Conservation (phyloP, 768 basidiomycete genomes). For the Boletellus emodensis region DNA sequence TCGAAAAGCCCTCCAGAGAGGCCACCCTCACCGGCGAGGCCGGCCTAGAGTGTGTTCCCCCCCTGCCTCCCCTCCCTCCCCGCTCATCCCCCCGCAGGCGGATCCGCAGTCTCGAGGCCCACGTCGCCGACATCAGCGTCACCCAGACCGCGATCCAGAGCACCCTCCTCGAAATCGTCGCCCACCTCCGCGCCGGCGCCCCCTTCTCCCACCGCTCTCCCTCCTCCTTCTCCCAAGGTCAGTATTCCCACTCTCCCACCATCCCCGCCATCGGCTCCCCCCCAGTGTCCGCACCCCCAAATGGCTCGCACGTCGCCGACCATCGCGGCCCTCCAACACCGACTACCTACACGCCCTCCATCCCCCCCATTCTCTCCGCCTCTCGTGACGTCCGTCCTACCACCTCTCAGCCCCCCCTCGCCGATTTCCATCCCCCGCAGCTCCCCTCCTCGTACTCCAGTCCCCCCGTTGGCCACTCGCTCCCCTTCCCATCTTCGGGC, state of each 20-base stretch:
- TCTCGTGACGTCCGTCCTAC: conserved; percentile 33
- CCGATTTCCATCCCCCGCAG: conserved; percentile 45
- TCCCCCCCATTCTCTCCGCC: conserved; percentile 30
- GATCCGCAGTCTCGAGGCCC: conserved; percentile 82
- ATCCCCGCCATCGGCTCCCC: conserved; percentile 55
- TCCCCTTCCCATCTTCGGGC: conserved; percentile 38
- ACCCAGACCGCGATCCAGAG: conserved; percentile 73
- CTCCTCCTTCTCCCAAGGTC: conserved; percentile 45
- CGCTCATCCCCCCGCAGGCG: conserved; percentile 50
- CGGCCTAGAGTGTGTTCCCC: conserved; percentile 69
- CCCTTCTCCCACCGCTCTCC: conserved; percentile 57
- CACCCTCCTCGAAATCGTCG: conserved; percentile 75
- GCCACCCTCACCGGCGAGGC: conserved; percentile 86
- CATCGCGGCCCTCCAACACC: conserved; percentile 31
- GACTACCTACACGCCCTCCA: conserved; percentile 25
- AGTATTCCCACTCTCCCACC: conserved; percentile 64
- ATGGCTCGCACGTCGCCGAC: conserved; percentile 28
- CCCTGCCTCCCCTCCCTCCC: neutral
- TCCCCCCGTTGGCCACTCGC: conserved; percentile 29
- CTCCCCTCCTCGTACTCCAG: conserved; percentile 41
- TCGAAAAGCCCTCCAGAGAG: conserved; percentile 90
- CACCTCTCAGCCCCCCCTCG: conserved; percentile 31
- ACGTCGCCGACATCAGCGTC: conserved; percentile 78
- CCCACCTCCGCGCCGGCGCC: conserved; percentile 61
- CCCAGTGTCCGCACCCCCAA: conserved; percentile 39